phyloP scores from a whole-genome alignment of 495 filamentous ascomycete genomes.

The Neurospora africana region DNA sequence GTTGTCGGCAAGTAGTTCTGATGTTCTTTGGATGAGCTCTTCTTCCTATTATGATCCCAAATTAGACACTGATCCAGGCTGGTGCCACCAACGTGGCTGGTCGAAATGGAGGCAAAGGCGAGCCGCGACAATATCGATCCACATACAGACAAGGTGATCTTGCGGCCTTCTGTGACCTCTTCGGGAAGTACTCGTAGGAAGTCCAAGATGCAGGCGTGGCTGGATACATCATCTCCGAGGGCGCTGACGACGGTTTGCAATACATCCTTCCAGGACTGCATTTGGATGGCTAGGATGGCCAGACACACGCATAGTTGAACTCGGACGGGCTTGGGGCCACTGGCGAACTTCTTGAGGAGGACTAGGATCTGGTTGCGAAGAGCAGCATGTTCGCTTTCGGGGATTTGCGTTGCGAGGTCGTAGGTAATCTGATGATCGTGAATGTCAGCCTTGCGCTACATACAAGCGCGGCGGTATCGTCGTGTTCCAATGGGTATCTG shows the following conservation, averaged over 20 bases:
- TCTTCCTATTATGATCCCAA: conserved; percentile 65
- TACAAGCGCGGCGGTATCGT: not conserved
- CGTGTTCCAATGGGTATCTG: not conserved
- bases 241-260: conserved; percentile 65
- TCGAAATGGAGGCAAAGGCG: conserved; percentile 29
- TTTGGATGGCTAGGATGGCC: conserved; percentile 89
- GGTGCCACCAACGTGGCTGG: conserved; percentile 29
- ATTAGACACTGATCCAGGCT: conserved; percentile 44
- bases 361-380: conserved; percentile 74
- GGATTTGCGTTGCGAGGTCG: conserved; percentile 55
- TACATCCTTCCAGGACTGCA: conserved; percentile 93
- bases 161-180: conserved; percentile 97
- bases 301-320: conserved; percentile 92
- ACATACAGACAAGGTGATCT: conserved; percentile 97
- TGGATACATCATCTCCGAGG: conserved; percentile 65
- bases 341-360: conserved; percentile 65
- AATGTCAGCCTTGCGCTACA: not conserved
- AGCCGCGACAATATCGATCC: conserved; percentile 44
- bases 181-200: conserved; percentile 94
- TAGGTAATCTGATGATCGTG: conserved; percentile 33
- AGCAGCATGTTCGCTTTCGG: conserved; percentile 56
- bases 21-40: conserved; percentile 69
- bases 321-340: conserved; percentile 81
- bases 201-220: conserved; percentile 77
- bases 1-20: conserved; percentile 83